phyloP scores from a whole-genome alignment of 371 early-diverging fungal species.

The Mortierella sp. region DNA sequence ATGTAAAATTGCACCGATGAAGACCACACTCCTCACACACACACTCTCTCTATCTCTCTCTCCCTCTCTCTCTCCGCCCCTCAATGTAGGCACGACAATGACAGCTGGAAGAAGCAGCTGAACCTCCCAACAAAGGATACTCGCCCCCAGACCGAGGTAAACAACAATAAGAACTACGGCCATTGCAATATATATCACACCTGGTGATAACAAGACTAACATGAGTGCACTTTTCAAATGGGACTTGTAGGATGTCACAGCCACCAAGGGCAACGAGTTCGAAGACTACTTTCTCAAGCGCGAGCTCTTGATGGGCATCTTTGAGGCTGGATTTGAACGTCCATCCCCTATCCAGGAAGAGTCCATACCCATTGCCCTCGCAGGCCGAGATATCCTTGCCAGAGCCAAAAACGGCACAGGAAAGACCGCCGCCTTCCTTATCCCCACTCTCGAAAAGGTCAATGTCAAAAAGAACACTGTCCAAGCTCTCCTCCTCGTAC shows the following conservation, averaged over 20 bases:
- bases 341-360: conserved; percentile 99
- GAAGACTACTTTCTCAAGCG: conserved; percentile 98
- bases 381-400: conserved; percentile 96
- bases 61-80: background rate
- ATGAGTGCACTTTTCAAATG: conserved; percentile 69
- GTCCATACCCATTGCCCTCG: conserved; percentile 97
- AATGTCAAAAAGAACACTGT: conserved; percentile 83
- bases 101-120: conserved; percentile 82
- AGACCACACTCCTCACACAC: background rate
- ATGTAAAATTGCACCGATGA: no score
- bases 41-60: no score
- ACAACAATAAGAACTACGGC: background rate
- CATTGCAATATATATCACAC: conserved; percentile 75
- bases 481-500: conserved; percentile 93
- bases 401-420: conserved; percentile 99
- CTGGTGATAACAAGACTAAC: conserved; percentile 74
- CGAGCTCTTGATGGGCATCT: conserved; percentile 98
- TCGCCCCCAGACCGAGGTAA: conserved; percentile 90
- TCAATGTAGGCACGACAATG: conserved; percentile 66
- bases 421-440: conserved; percentile 98
- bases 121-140: conserved; percentile 83
- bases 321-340: conserved; percentile 98
- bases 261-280: conserved; percentile 97
- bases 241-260: conserved; percentile 93
- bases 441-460: conserved; percentile 96